Evolutionary conservation across 2,329 filamentous ascomycete species (phyloP).

Genomic region (Aureobasidium namibiae): DNA sequence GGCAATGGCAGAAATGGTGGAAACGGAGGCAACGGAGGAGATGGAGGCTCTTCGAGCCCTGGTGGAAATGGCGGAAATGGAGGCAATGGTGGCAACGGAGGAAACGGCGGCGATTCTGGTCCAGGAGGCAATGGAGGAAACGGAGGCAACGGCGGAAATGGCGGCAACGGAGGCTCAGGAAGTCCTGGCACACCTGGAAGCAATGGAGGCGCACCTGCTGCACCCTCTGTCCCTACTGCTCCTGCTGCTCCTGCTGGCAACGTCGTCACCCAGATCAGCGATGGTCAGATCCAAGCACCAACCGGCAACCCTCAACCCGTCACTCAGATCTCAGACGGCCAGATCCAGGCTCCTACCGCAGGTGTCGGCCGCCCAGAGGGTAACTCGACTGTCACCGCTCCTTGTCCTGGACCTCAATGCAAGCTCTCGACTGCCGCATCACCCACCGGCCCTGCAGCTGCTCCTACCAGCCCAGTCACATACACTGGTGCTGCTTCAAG

Average conservation of each 20-base stretch:
- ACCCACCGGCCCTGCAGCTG: constrained; percentile 14
- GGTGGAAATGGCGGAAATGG: constrained; percentile 17
- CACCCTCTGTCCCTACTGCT: background rate
- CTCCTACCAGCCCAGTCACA: constrained; percentile 14
- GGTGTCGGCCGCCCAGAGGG: background rate
- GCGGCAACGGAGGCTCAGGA: background rate
- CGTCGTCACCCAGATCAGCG: constrained; percentile 20
- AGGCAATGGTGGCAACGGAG: constrained; percentile 6
- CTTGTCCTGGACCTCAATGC: constrained; percentile 23
- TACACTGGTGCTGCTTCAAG: constrained; percentile 13
- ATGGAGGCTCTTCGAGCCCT: background rate
- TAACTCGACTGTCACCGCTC: constrained; percentile 10
- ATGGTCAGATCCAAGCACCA: constrained; percentile 18
- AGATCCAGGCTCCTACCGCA: constrained; percentile 16
- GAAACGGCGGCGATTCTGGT: background rate
- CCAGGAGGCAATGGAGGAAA: background rate
- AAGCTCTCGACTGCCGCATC: constrained; percentile 14
- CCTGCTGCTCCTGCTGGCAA: background rate
- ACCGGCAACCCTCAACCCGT: background rate
- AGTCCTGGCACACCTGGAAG: constrained; percentile 1
- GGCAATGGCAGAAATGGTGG: background rate
- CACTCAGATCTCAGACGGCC: constrained; percentile 18
- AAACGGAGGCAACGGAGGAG: background rate
- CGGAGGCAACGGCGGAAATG: background rate
- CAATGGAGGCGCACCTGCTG: background rate